phyloP scores from a whole-genome alignment of 2,329 filamentous ascomycete genomes.

The Ilyonectria mors-panacis region DNA sequence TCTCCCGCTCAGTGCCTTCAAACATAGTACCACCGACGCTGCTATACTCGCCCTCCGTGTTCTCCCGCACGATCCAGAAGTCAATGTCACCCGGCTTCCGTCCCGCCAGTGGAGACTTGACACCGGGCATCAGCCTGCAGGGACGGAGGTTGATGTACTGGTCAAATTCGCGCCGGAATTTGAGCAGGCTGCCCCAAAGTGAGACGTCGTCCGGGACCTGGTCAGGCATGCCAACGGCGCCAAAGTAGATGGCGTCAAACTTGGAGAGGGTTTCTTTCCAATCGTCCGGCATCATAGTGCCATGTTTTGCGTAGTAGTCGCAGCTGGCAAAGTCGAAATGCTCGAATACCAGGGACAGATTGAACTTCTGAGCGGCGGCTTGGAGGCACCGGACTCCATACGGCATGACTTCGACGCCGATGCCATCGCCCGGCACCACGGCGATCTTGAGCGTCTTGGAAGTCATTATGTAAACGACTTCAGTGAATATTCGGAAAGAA shows the following conservation, averaged over 20 bases:
- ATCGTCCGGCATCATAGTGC: constrained; percentile 59
- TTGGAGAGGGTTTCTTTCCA: constrained; percentile 68
- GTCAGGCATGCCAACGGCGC: constrained; percentile 72
- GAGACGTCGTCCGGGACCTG: constrained; percentile 76
- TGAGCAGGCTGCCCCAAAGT: constrained; percentile 77
- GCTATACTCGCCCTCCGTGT: constrained; percentile 78
- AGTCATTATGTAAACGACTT: background rate
- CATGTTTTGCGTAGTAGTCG: constrained; percentile 66
- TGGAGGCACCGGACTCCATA: constrained; percentile 74
- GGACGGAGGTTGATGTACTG: constrained; percentile 80
- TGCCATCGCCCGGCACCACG: constrained; percentile 79
- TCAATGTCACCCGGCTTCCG: constrained; percentile 72
- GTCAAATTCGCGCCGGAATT: constrained; percentile 77
- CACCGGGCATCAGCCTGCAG: constrained; percentile 73
- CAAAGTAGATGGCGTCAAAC: constrained; percentile 78
- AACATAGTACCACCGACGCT: constrained; percentile 76
- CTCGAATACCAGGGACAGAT: constrained; percentile 70
- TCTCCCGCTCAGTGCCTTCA: constrained; percentile 71
- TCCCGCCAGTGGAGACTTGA: constrained; percentile 68
- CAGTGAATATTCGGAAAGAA: background rate
- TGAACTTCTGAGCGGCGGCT: constrained; percentile 62
- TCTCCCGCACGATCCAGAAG: constrained; percentile 78
- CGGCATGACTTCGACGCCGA: constrained; percentile 77
- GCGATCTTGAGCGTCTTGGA: constrained; percentile 62
- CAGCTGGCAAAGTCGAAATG: constrained; percentile 78